Percentiles rank a stretch among this genome's conserved stretches.
phyloP scores from a whole-genome alignment of 352 stramenopile species.

The Phytophthora citrophthora region DNA sequence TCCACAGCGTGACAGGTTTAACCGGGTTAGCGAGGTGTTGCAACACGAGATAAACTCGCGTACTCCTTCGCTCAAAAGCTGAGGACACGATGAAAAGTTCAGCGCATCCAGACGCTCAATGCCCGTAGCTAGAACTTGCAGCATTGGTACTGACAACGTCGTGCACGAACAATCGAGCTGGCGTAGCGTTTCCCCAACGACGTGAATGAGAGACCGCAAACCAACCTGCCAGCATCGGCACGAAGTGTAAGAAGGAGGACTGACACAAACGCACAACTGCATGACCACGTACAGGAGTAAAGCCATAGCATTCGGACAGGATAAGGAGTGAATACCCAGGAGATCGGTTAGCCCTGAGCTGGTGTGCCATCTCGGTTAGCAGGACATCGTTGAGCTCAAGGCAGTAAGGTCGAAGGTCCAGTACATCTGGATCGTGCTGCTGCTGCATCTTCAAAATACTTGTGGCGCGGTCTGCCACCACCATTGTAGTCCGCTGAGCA shows the following conservation, averaged over 20 bases:
- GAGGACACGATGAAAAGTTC: slow-evolving; percentile 65
- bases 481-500: slow-evolving; percentile 42
- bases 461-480: slow-evolving; percentile 53
- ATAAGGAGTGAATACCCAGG: slow-evolving; percentile 56
- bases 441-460: slow-evolving; percentile 50
- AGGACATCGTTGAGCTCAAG: slow-evolving; percentile 60
- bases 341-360: slow-evolving; percentile 51
- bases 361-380: slow-evolving; percentile 64
- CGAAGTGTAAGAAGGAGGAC: slow-evolving; percentile 2
- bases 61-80: slow-evolving; percentile 60
- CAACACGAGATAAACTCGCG: slow-evolving; percentile 81
- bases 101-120: slow-evolving; percentile 63
- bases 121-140: slow-evolving; percentile 76
- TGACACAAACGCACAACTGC: background rate
- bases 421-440: slow-evolving; percentile 57
- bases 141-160: slow-evolving; percentile 51
- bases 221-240: slow-evolving; percentile 54
- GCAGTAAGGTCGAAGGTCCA: slow-evolving; percentile 57
- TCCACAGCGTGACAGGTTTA: slow-evolving; percentile 67
- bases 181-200: slow-evolving; percentile 52
- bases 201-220: slow-evolving; percentile 72
- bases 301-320: slow-evolving; percentile 59
- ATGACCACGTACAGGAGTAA: slow-evolving; percentile 41
- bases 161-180: slow-evolving; percentile 61
- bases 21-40: slow-evolving; percentile 51